Evolutionary conservation across 345 rosid species (phyloP), one percentile per base, ranked within the genome.

Genomic region (Stellera chamaejasme): DNA sequence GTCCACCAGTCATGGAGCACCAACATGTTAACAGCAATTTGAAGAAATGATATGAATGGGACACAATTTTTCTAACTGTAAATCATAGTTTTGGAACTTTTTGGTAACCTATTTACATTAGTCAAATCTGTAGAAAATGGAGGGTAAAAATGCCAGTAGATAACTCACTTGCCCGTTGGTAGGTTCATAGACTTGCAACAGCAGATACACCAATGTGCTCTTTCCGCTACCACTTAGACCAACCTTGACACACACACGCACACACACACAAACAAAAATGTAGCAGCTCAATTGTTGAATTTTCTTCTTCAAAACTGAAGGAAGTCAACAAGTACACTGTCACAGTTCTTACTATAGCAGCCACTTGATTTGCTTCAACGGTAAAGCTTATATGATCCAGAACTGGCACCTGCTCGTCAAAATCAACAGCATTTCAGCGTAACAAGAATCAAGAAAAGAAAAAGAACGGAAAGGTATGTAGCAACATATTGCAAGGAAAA

Each of bases 201-300:
- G 56, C 25, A 77, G 79, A 69, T 55, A 63, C 36, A 77, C 65
- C 45, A 77, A 56, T 10, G 82, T 65, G 77, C 64, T 77, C 61
- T 77, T 77, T 42, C 82, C 82, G 27, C 82, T 71, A 53, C 82
- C 79, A 63, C 82, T 74, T 47, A 65, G 54, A 44, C 82, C 82
- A 53, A 71, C 79, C 82, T 77, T 61, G 65, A 32, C 54, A 19
- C 23, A 19, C 23, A 19, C 23, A 19, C n/a, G n/a, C n/a, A n/a
- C n/a, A 32, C 54, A 19, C 23, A 19, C 23, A 19, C 23, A 19
- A 61, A 59, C 44, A 43, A 11, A 63, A 59, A 32, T 12, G n/a
- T 8, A 45, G 10, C 11, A 23, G 41, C 41, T 64, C 56, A 58
- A 56, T 49, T 11, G 27, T 43, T 12, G 32, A 41, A 56, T 52